A percentile compares a stretch with the other conserved stretches of the same genome.
These are phyloP conservation scores for Rhododendron griersonianum DNA, from an alignment of 148 eudicot species.

Conservation along the genomic window DNA sequence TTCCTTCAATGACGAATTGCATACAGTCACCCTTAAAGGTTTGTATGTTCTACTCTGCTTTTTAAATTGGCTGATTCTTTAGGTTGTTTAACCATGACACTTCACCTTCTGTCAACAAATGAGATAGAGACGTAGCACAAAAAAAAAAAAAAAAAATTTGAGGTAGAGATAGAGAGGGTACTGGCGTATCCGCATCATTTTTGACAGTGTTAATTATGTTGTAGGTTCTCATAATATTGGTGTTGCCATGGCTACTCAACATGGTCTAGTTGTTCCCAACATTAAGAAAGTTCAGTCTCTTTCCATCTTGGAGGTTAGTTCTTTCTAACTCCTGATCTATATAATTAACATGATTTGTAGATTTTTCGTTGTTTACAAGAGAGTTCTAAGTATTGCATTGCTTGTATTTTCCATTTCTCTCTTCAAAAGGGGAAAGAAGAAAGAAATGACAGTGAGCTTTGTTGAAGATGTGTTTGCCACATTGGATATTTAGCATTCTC, in stretches of 20 bases:
- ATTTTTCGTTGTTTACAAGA: not conserved
- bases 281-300: slow-evolving; percentile 85
- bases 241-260: slow-evolving; percentile 93
- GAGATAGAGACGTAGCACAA: not conserved
- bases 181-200: not conserved
- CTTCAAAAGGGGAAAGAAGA: not conserved
- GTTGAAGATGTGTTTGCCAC: not conserved
- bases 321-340: not conserved
- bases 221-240: slow-evolving; percentile 93
- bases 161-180: not conserved
- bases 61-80: not conserved
- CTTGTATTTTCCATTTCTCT: not conserved
- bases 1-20: slow-evolving; percentile 59
- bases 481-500: not conserved
- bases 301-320: slow-evolving; percentile 76
- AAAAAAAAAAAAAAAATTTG: no score
- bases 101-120: not conserved
- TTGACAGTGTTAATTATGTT: not conserved
- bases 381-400: not conserved
- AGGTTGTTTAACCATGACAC: not conserved
- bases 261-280: slow-evolving; percentile 93
- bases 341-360: not conserved
- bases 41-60: not conserved
- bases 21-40: slow-evolving; percentile 81
- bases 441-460: not conserved